These are phyloP conservation scores for Fistulifera pelliculosa DNA, from an alignment of 108 stramenopile species.

Conservation along the genomic window DNA sequence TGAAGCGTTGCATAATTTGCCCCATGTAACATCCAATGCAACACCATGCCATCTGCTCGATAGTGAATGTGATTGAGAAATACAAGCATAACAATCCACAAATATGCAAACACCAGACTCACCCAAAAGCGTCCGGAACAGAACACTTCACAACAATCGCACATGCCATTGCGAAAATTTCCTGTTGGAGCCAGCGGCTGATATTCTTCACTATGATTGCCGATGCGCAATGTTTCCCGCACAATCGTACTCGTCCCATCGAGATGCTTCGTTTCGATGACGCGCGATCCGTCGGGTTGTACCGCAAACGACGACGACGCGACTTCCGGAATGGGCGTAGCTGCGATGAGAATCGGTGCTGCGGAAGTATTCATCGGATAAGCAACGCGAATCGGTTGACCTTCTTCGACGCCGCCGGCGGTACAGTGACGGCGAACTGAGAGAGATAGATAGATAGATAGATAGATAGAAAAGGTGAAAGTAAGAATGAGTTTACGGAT, in stretches of 20 bases:
- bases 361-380: no score
- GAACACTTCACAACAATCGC: not conserved
- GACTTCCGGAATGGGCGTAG: not conserved
- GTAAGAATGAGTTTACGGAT: no score
- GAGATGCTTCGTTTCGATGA: no score
- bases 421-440: slow-evolving; percentile 5
- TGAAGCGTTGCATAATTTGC: not conserved
- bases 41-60: not conserved
- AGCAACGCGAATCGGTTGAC: slow-evolving; percentile 3
- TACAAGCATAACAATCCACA: no score
- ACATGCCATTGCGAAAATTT: not conserved
- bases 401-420: not conserved
- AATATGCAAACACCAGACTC: no score
- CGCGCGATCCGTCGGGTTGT: no score
- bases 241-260: no score
- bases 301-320: no score
- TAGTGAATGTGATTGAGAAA: no score
- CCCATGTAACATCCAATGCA: not conserved
- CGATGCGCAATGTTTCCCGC: not conserved
- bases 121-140: not conserved
- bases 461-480: not conserved
- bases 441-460: not conserved
- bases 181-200: not conserved
- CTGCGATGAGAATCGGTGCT: not conserved
- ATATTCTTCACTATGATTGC: not conserved